Base-by-base conservation (phyloP, 2,329 filamentous ascomycete species). In the Thelonectria blattea region DNA sequence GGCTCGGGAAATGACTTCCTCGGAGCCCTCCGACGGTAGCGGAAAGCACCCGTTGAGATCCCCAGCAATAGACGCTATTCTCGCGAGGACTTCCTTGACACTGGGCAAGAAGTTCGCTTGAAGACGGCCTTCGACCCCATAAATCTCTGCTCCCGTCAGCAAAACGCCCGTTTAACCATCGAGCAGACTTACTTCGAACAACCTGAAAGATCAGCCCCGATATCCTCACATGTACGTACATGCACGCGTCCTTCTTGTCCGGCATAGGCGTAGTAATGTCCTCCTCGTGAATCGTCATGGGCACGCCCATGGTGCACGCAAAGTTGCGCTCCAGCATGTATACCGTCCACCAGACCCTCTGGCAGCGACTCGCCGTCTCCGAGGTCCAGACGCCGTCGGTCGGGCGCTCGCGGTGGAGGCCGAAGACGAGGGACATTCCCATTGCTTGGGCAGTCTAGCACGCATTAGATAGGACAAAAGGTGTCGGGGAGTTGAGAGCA, bases 301-400 rank as follows among this genome's bases (percentile, higher is more conserved):
- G 57, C 22, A 60, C 57, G 3, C 57, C 57, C 22, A 60, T 60
- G 11, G 51, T 60, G 3, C 51, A 55, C 7, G 57, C 41, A 18
- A 60, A 60, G 30, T 49, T 55, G 5, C 52, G 52, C 22, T 60
- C 57, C 15, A 60, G 24, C 9, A 60, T 54, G 17, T 60, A 60
- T 5, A 60, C 57, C 1, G 57, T 60, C 57, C 57, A 60, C 57
- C 57, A 60, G 41, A 60, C 52, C 17, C 54, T 60, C 15, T 60
- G 57, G 18, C 57, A 60, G 17, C 57, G 57, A 14, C 24, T 39
- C 14, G 46, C 57, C 17, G 52, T 60, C 14, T 60, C 52, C 2
- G 52, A 30, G 14, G 30, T 51, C 57, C 57, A 60, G 30, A 41
- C 34, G 2, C 58, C 57, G 39, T 60, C 57, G 15, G 52, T 60